A percentile compares a stretch with the other conserved stretches of the same genome.
Conservation (phyloP, 1,139 yeast species). For the Magnusiomyces suaveolens region DNA sequence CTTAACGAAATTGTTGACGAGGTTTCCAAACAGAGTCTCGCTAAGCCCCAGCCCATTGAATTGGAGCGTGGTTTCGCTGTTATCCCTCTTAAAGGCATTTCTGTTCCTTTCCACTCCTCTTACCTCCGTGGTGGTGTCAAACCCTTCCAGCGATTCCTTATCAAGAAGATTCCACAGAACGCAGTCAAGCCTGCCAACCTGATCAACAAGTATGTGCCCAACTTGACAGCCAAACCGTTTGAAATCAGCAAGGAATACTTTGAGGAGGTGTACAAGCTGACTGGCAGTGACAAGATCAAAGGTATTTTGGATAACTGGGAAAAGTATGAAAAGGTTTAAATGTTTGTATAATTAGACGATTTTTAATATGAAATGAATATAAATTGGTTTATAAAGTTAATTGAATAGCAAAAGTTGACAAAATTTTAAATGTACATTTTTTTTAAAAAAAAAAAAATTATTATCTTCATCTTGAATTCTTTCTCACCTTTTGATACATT, state of each 20-base stretch:
- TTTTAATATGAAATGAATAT: too few species aligned
- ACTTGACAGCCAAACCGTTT: constrained; percentile 96
- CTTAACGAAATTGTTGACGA: constrained; percentile 79
- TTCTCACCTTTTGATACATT: constrained; percentile 59
- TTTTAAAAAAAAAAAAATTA: neutral
- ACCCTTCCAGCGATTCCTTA: constrained; percentile 96
- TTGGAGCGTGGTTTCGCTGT: constrained; percentile 97
- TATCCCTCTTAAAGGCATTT: constrained; percentile 94
- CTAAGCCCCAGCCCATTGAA: constrained; percentile 93
- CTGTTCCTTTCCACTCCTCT: constrained; percentile 98
- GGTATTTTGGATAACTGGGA: constrained; percentile 93
- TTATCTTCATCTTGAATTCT: neutral
- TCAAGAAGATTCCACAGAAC: constrained; percentile 89
- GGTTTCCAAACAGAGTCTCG: constrained; percentile 67
- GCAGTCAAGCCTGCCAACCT: constrained; percentile 92
- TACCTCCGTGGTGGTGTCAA: constrained; percentile 96
- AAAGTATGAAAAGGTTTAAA: constrained; percentile 40
- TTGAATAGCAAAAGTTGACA: too few species aligned
- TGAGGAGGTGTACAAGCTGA: constrained; percentile 86
- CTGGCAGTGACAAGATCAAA: constrained; percentile 86
- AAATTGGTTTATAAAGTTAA: too few species aligned
- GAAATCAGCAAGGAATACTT: constrained; percentile 92
- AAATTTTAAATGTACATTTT: too few species aligned
- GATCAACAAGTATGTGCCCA: constrained; percentile 93
- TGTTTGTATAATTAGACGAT: neutral